Conservation (phyloP, 2,329 filamentous ascomycete genomes). For the Colletotrichum brevisporum region DNA sequence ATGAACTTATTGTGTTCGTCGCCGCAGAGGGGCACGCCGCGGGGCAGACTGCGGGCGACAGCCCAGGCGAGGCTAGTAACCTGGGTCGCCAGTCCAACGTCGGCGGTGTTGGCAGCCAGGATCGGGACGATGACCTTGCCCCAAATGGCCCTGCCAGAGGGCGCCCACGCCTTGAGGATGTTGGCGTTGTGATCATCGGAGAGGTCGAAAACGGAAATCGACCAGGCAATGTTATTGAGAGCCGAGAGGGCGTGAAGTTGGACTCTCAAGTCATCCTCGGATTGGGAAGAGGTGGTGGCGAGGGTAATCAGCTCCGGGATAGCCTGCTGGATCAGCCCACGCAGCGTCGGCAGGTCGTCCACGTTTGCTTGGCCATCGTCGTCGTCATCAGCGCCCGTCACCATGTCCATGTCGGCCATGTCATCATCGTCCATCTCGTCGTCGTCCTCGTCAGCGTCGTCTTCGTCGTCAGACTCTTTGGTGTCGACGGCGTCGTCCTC, state of each 20-base stretch:
- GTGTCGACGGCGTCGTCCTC: slow-evolving; percentile 52
- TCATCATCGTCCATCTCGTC: slow-evolving; percentile 70
- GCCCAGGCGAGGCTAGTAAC: slow-evolving; percentile 78
- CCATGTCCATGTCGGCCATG: slow-evolving; percentile 76
- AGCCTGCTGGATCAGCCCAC: slow-evolving; percentile 60
- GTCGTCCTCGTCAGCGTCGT: slow-evolving; percentile 54
- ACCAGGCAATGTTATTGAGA: slow-evolving; percentile 78
- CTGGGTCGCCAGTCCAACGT: slow-evolving; percentile 73
- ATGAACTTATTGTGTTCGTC: slow-evolving; percentile 76
- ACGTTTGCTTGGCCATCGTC: slow-evolving; percentile 59
- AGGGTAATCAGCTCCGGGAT: slow-evolving; percentile 66
- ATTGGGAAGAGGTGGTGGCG: slow-evolving; percentile 55
- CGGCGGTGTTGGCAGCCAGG: slow-evolving; percentile 72
- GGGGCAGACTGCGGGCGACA: slow-evolving; percentile 67
- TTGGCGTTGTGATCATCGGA: slow-evolving; percentile 65
- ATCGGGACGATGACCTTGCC: slow-evolving; percentile 67
- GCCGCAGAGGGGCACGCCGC: slow-evolving; percentile 61
- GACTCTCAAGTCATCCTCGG: slow-evolving; percentile 60
- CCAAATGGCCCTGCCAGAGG: slow-evolving; percentile 71
- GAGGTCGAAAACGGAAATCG: slow-evolving; percentile 73
- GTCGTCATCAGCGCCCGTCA: slow-evolving; percentile 65
- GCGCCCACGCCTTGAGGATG: slow-evolving; percentile 68
- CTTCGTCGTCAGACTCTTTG: slow-evolving; percentile 52
- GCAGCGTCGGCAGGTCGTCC: slow-evolving; percentile 68
- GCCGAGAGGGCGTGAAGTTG: slow-evolving; percentile 70